phyloP scores from a whole-genome alignment of 345 rosid species.

The Garcia nutans region DNA sequence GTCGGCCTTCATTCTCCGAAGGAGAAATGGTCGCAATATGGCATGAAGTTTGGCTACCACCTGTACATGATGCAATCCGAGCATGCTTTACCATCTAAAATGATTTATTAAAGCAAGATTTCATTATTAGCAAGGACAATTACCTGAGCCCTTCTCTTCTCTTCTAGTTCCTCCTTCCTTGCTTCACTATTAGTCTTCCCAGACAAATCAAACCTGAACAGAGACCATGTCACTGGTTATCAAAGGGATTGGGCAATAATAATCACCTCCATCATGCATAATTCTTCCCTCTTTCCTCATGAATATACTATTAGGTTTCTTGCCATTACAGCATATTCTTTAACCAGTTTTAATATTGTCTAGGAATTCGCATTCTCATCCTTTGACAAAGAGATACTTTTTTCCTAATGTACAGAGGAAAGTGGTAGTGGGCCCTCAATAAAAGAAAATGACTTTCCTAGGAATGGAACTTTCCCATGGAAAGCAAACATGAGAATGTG shows the following conservation, averaged over 20 bases:
- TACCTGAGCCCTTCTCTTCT: slow-evolving; percentile 80
- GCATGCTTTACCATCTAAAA: slow-evolving; percentile 10
- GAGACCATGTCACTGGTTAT: slow-evolving; percentile 11
- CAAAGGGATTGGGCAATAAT: background rate
- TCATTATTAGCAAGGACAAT: slow-evolving; percentile 12
- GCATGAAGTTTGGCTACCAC: slow-evolving; percentile 90
- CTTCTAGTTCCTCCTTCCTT: slow-evolving; percentile 64
- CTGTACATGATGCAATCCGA: slow-evolving; percentile 40
- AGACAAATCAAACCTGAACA: slow-evolving; percentile 82
- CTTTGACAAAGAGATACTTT: background rate
- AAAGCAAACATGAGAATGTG: background rate
- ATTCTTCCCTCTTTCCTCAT: background rate
- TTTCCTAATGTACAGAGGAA: background rate
- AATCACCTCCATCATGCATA: background rate
- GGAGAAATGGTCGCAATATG: slow-evolving; percentile 92
- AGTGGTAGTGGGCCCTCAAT: background rate
- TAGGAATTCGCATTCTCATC: background rate
- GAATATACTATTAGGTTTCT: background rate
- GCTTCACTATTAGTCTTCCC: slow-evolving; percentile 54
- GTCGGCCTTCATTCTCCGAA: slow-evolving; percentile 89
- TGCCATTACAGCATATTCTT: background rate
- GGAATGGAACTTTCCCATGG: background rate
- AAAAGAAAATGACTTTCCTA: background rate
- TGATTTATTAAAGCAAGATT: slow-evolving; percentile 1
- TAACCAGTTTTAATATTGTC: background rate